phyloP scores from a whole-genome alignment of 1,139 yeast species.

The Lodderomyces orthopsilosis region DNA sequence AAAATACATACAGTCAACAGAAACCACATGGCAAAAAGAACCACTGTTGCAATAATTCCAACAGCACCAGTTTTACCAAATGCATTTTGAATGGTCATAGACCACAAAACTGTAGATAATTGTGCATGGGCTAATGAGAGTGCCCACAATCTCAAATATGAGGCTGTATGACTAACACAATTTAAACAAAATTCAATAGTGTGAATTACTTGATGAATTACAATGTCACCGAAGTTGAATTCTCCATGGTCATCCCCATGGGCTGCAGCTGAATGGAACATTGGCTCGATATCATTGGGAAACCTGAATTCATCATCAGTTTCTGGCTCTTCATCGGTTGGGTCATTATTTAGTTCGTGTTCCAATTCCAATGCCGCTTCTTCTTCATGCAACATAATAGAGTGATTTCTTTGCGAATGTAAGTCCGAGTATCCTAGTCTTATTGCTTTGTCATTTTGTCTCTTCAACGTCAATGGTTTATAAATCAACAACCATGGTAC shows the following conservation, averaged over 20 bases:
- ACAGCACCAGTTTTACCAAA: constrained; percentile 62
- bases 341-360: constrained; percentile 21
- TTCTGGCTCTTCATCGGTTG: constrained; percentile 21
- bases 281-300: constrained; percentile 50
- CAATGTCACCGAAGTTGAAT: constrained; percentile 80
- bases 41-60: constrained; percentile 73
- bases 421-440: constrained; percentile 37
- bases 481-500: constrained; percentile 90
- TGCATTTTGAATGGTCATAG: constrained; percentile 87
- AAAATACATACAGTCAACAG: constrained; percentile 83
- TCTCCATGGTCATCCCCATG: constrained; percentile 48
- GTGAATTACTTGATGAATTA: constrained; percentile 97
- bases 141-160: constrained; percentile 96
- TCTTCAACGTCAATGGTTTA: constrained; percentile 75
- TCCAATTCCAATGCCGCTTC: constrained; percentile 30
- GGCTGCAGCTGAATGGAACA: constrained; percentile 28
- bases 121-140: constrained; percentile 96
- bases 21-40: constrained; percentile 93
- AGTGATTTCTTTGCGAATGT: constrained; percentile 32
- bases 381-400: constrained; percentile 34
- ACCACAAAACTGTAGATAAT: constrained; percentile 90
- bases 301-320: constrained; percentile 33
- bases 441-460: constrained; percentile 32
- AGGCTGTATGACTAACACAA: constrained; percentile 97
- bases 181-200: constrained; percentile 97